Conservation (phyloP, 2,329 filamentous ascomycete genomes). For the Ascocoryne sarcoides region DNA sequence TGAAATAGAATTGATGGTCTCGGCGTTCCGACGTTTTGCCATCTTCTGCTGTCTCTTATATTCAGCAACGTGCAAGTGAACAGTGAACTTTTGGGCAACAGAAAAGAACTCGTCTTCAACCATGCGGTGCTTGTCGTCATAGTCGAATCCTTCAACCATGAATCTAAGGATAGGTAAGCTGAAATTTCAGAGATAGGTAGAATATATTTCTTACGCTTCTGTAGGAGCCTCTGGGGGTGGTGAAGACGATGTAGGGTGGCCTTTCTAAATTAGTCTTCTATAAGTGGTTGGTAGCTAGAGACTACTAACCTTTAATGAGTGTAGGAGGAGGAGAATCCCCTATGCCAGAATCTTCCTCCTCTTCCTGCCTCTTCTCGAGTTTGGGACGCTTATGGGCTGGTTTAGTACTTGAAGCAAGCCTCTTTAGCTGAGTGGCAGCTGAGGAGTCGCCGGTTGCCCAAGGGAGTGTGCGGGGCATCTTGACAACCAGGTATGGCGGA, state of each 20-base stretch:
- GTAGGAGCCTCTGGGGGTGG: slow-evolving; percentile 40
- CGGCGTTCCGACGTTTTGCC: slow-evolving; percentile 46
- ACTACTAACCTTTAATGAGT: too few relatives aligned
- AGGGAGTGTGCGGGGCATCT: slow-evolving; percentile 22
- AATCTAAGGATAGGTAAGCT: slow-evolving; percentile 19
- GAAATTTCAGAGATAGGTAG: not conserved
- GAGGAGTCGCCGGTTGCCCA: slow-evolving; percentile 15
- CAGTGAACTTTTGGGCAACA: slow-evolving; percentile 61
- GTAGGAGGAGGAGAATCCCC: too few relatives aligned
- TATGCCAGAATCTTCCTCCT: slow-evolving; percentile 3
- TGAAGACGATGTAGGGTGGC: slow-evolving; percentile 40
- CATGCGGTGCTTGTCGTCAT: slow-evolving; percentile 72
- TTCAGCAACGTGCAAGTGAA: slow-evolving; percentile 68
- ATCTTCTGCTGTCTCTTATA: slow-evolving; percentile 58
- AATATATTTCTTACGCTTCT: slow-evolving; percentile 34
- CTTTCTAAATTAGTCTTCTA: slow-evolving; percentile 3
- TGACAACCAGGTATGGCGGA: too few relatives aligned
- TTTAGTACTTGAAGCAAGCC: slow-evolving; percentile 1
- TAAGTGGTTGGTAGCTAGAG: too few relatives aligned
- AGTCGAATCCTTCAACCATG: slow-evolving; percentile 55
- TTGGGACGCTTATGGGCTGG: slow-evolving; percentile 12
- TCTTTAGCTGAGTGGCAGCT: slow-evolving; percentile 4
- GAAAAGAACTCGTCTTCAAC: slow-evolving; percentile 72
- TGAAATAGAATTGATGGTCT: slow-evolving; percentile 32
- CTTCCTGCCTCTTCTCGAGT: not conserved